Evolutionary conservation across 352 stramenopile species (phyloP), one percentile per base, ranked within the genome.

Genomic region (Pythium scleroteichum): DNA sequence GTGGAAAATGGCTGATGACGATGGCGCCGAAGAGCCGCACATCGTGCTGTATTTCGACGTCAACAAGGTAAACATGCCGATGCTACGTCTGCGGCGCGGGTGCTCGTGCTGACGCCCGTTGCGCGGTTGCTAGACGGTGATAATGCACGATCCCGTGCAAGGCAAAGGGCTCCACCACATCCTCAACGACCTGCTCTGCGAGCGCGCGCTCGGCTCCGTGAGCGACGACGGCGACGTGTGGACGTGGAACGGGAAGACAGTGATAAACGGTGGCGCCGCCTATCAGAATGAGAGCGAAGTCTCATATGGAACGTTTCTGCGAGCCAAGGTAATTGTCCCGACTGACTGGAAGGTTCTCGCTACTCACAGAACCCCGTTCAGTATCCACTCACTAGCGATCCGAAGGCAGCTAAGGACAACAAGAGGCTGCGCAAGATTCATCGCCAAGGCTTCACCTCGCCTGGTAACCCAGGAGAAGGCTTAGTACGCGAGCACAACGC

Each of bases 61-160:
- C 40, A 92, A 92, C 62, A 92, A 92, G 75, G 82, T 88, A 12
- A 19, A 49, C 20, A n/a, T 39, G 20, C 27, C 38, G 41, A 47
- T 33, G 3, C 3, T 7, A 23, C 27, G 12, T 19, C 35, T 14
- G 8, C n/a, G n/a, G n/a, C n/a, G n/a, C n/a, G 29, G 29, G 29
- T 10, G 29, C 5, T 10, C 5, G 5, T 10, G 10, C 10, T 35
- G 29, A 35, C 29, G 29, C 10, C 5, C 29, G 10, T 35, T 10
- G 29, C 29, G 29, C 32, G 10, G 29, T 59, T 10, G 19, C 9
- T 63, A 92, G 84, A 93, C 84, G 1, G 51, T 91, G 42, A 93
- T 93, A 52, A 91, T 93, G 84, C 79, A 90, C 59, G 84, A 93
- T 59, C 84, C 81, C 0, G 72, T 89, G 57, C 84, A 93, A 61